phyloP scores from a whole-genome alignment of 805 yeast genomes.

The Yamadazyma takamatsuzukensis region DNA sequence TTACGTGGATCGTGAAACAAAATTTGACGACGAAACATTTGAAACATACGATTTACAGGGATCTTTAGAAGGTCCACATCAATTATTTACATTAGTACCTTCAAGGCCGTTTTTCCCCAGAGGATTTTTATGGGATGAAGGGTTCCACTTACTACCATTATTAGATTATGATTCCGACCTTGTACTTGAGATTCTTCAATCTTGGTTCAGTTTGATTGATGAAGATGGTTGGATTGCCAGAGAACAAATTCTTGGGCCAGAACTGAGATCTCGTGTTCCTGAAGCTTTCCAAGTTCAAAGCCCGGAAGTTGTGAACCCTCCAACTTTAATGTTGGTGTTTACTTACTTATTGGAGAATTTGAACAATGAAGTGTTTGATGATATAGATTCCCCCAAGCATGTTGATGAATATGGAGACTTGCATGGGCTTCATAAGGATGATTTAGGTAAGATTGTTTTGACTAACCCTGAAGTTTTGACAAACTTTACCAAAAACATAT shows the following conservation, averaged over 20 bases:
- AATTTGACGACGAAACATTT: slow-evolving; percentile 67
- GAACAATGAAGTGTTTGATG: slow-evolving; percentile 16
- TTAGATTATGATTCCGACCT: slow-evolving; percentile 80
- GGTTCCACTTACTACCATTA: slow-evolving; percentile 84
- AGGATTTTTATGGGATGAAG: slow-evolving; percentile 99
- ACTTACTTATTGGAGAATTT: slow-evolving; percentile 47
- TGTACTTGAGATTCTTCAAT: slow-evolving; percentile 70
- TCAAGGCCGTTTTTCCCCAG: slow-evolving; percentile 93
- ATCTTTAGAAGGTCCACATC: slow-evolving; percentile 68
- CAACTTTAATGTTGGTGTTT: slow-evolving; percentile 79
- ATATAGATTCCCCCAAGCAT: slow-evolving; percentile 26
- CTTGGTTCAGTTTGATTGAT: slow-evolving; percentile 87
- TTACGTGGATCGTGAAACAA: slow-evolving; percentile 69
- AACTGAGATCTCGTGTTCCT: slow-evolving; percentile 87
- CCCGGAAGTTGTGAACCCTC: slow-evolving; percentile 92
- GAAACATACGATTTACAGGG: slow-evolving; percentile 52
- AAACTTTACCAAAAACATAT: slow-evolving; percentile 58
- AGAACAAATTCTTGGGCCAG: slow-evolving; percentile 90
- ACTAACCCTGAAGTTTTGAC: slow-evolving; percentile 56
- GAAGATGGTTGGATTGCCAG: slow-evolving; percentile 96
- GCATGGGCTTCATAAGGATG: slow-evolving; percentile 9
- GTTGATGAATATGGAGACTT: slow-evolving; percentile 17
- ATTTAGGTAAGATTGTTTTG: slow-evolving; percentile 51
- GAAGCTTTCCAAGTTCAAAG: slow-evolving; percentile 77
- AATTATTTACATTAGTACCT: slow-evolving; percentile 80